A percentile compares a stretch with the other conserved stretches of the same genome.
phyloP scores from a whole-genome alignment of 2,329 filamentous ascomycete genomes.

The Trichoderma sp. region DNA sequence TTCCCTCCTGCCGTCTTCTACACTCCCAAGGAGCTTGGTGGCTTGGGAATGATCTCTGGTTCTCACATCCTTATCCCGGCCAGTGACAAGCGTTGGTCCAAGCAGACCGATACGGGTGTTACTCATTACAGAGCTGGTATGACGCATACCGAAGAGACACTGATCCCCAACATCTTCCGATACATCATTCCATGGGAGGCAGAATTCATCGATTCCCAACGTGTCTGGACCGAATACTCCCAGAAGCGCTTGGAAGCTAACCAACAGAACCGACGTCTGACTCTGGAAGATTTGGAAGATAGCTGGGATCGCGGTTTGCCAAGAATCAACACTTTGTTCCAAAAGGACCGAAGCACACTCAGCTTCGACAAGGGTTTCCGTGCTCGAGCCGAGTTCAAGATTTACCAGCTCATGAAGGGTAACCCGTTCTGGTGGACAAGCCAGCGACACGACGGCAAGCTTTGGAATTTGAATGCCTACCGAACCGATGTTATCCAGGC shows the following conservation, averaged over 20 bases:
- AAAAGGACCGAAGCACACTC: constrained; percentile 94
- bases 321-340: constrained; percentile 97
- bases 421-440: constrained; percentile 99
- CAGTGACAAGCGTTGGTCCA: constrained; percentile 96
- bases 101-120: constrained; percentile 95
- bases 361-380: constrained; percentile 99
- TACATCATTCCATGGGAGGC: constrained; percentile 99
- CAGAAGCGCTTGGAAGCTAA: constrained; percentile 97
- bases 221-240: constrained; percentile 98
- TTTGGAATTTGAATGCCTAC: constrained; percentile 97
- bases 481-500: constrained; percentile 96
- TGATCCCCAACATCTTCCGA: constrained; percentile 98
- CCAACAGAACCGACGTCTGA: constrained; percentile 92
- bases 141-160: constrained; percentile 95
- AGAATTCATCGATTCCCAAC: constrained; percentile 97
- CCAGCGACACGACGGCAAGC: constrained; percentile 91
- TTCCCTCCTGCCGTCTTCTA: constrained; percentile 99
- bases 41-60: constrained; percentile 97
- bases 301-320: constrained; percentile 97
- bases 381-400: constrained; percentile 92
- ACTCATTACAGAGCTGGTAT: constrained; percentile 97
- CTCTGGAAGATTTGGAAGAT: constrained; percentile 93
- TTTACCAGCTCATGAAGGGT: constrained; percentile 98
- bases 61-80: constrained; percentile 97
- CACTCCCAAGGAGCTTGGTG: constrained; percentile 95